Evolutionary conservation across 1,139 yeast genomes (phyloP), one percentile per base, ranked within the genome.

Genomic region (Debaryomycetaceae sp.): DNA sequence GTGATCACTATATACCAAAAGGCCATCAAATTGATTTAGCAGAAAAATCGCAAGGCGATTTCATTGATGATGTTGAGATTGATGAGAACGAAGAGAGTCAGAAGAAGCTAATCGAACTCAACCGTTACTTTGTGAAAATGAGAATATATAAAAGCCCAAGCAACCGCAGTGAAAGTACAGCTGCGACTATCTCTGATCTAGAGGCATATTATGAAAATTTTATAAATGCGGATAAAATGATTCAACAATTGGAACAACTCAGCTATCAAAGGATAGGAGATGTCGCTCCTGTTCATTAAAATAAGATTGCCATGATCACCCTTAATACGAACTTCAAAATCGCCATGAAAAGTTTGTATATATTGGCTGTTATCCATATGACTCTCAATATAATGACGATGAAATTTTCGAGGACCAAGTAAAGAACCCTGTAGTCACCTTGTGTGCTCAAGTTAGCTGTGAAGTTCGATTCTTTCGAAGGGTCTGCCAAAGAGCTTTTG

Each of bases 341-440:
- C 39, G 59, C 56, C 50, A 66, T 69, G 24, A 75, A 45, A 13
- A 69, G 55, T 50, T 79, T 71, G 51, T 80, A 71, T n/a, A 80
- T 55, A 43, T 80, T 82, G 34, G 83, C 90, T 7, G 81, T 62
- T 6, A 83, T 70, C 96, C 96, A 89, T 13, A 84, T 71, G 5
- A 77, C 52, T 78, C 95, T 81, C 53, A 89, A 70, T 4, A 80
- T 40, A 1, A 80, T 52, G n/a, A 87, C 84, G 43, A 89, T 83
- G n/a, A 53, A 38, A 51, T 72, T 73, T 42, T 73, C 78, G 44
- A 73, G 55, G 20, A 58, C 48, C 24, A 64, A 62, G 54, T 81
- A 82, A 20, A 78, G 49, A 6, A 69, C 41, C 45, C 60, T 66
- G 43, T 69, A 63, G 42, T 52, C 68, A 37, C 53, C 58, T 39